Percentiles rank a stretch among this genome's conserved stretches.
These are phyloP conservation scores for Penicillium sp. DNA, from an alignment of 2,329 filamentous ascomycete genomes.

Conservation along the genomic window DNA sequence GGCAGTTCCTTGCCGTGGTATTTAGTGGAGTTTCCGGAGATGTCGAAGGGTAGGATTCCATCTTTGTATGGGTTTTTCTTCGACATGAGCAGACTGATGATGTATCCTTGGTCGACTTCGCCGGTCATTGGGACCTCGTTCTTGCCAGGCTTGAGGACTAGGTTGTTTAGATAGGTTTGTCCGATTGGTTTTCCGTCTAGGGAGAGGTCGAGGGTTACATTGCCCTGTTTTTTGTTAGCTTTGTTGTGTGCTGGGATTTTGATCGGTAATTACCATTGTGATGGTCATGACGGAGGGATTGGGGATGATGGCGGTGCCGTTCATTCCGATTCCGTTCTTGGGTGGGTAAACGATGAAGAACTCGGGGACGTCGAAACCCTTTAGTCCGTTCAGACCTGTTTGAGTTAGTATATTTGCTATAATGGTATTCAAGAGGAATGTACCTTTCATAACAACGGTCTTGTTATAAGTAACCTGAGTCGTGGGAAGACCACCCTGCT, in stretches of 20 bases:
- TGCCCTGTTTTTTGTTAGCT: conserved; percentile 40
- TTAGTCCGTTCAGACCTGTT: conserved; percentile 58
- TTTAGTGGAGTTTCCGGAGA: conserved; percentile 50
- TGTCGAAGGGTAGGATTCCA: conserved; percentile 52
- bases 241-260: neutral
- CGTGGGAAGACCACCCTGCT: conserved; percentile 50
- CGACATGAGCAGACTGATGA: conserved; percentile 30
- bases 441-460: conserved; percentile 57
- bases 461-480: conserved; percentile 56
- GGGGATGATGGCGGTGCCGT: conserved; percentile 55
- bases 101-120: conserved; percentile 45
- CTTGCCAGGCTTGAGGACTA: conserved; percentile 54
- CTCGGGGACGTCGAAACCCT: conserved; percentile 50
- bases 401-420: neutral
- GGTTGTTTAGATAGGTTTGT: conserved; percentile 48
- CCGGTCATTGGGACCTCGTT: conserved; percentile 53
- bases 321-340: conserved; percentile 52
- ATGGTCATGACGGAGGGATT: conserved; percentile 60
- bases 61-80: conserved; percentile 39
- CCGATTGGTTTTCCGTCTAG: conserved; percentile 51
- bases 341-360: conserved; percentile 46
- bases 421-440: neutral
- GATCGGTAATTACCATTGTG: conserved; percentile 41
- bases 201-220: conserved; percentile 55
- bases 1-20: conserved; percentile 50